Base-by-base conservation (phyloP, 2,329 filamentous ascomycete species). In the Pseudogymnoascus sp. region DNA sequence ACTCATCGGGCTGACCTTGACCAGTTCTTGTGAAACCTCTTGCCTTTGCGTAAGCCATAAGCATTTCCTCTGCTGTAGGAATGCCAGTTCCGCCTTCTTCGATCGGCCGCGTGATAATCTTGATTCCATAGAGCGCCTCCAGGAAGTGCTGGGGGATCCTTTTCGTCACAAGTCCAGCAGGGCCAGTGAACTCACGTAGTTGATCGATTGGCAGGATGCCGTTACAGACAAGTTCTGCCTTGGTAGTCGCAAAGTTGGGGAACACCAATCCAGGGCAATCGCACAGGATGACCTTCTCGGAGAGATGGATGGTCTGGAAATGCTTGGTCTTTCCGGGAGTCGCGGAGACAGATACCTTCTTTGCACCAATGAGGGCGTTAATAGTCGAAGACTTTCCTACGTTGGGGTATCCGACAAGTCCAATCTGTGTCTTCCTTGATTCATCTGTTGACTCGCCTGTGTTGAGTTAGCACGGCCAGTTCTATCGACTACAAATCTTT, bases 341-440 rank as follows among this genome's bases (percentile, higher is more conserved):
- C 13, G 93, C 89, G 14, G 95, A 99, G 40, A 99, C 96, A 0
- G 93, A 97, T 5, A 99, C 95, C 78, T 97, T 99, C 80, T 97
- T 99, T 63, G 95, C 88, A 61, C 96, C 96, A 64, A 97, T 93
- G n/a, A 99, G 84, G 44, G 95, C 93, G 79, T 99, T 99, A 82
- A 99, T 99, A 14, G 95, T 99, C 59, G 93, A 97, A 1, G 96
- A 99, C 79, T 99, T 99, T 78, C 95, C 95, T 67, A 99, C 95
- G 78, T 99, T 99, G 72, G 95, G 95, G 77, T 99, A 99, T 64
- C 95, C 95, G 38, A 99, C 95, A 19, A 99, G 81, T 70, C 95
- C 95, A 69, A 99, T 95, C 67, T 91, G 87, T 4, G 93, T 88
- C 75, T 96, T 97, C 62, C 81, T 79, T 40, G 77, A 74, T 47